phyloP scores from a whole-genome alignment of 768 basidiomycete genomes.

The Cystobasidium tubakii region DNA sequence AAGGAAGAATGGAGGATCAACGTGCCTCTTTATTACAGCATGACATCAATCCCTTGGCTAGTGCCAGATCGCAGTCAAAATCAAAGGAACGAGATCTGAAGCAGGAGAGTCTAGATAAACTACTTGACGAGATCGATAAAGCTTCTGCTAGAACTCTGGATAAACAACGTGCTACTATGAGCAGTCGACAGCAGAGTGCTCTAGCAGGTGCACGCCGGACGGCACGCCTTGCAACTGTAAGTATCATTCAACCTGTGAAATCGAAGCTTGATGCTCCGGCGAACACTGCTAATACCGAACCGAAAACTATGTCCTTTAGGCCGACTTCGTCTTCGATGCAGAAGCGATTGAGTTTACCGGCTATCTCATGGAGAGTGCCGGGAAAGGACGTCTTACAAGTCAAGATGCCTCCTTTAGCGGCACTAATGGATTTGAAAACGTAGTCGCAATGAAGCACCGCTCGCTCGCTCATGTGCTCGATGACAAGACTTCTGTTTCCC shows the following conservation, averaged over 20 bases:
- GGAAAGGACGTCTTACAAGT: conserved; percentile 42
- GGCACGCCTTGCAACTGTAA: conserved; percentile 6
- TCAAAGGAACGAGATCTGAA: neutral
- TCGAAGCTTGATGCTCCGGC: no score
- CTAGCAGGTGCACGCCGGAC: neutral
- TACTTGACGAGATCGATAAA: conserved; percentile 52
- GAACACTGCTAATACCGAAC: no score
- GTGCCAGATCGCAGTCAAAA: conserved; percentile 7
- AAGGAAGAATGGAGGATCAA: conserved; percentile 47
- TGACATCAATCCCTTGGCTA: neutral
- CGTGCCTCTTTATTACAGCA: conserved; percentile 38
- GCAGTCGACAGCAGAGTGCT: conserved; percentile 12
- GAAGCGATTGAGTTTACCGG: conserved; percentile 40
- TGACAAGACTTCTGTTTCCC: neutral
- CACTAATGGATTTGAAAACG: neutral
- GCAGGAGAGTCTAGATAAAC: conserved; percentile 22
- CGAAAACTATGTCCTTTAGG: no score
- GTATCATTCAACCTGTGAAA: neutral
- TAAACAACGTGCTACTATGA: conserved; percentile 61
- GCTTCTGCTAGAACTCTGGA: conserved; percentile 64
- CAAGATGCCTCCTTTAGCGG: conserved; percentile 42
- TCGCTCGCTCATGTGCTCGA: conserved; percentile 17
- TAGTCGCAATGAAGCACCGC: conserved; percentile 8
- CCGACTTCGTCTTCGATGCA: conserved; percentile 21
- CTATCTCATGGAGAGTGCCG: conserved; percentile 40